Evolutionary conservation across 2,329 filamentous ascomycete genomes (phyloP).

Genomic region (Lachnellula hyalina): DNA sequence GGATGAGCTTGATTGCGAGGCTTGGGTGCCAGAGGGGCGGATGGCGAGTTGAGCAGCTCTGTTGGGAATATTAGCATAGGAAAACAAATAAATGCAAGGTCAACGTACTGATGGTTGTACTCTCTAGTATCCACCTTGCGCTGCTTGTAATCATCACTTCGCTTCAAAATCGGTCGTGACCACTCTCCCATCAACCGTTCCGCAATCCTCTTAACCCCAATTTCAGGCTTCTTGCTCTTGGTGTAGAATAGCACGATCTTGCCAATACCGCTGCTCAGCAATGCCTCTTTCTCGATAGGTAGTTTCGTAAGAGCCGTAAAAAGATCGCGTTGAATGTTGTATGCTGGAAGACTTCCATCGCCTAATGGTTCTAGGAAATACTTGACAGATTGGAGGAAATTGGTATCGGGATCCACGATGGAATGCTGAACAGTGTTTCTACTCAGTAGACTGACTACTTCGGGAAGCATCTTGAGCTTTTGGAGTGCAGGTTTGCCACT

Average conservation of each 20-base stretch:
- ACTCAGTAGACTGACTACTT: slow-evolving; percentile 83
- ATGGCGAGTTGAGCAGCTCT: slow-evolving; percentile 32
- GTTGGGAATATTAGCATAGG: slow-evolving; percentile 9
- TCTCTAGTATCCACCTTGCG: slow-evolving; percentile 60
- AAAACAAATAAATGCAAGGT: background rate
- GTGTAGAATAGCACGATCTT: slow-evolving; percentile 98
- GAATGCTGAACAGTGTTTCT: slow-evolving; percentile 80
- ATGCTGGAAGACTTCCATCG: slow-evolving; percentile 89
- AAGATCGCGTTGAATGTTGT: slow-evolving; percentile 94
- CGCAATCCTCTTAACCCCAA: slow-evolving; percentile 86
- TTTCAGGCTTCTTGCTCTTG: slow-evolving; percentile 84
- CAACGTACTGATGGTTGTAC: slow-evolving; percentile 56
- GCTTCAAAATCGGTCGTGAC: slow-evolving; percentile 90
- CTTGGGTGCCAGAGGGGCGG: slow-evolving; percentile 27
- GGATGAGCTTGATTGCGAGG: slow-evolving; percentile 24
- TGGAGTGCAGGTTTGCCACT: slow-evolving; percentile 77
- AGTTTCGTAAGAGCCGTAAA: slow-evolving; percentile 75
- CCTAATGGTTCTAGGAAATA: slow-evolving; percentile 96
- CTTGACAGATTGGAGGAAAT: slow-evolving; percentile 88
- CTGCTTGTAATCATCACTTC: slow-evolving; percentile 93
- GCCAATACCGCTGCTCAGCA: slow-evolving; percentile 88
- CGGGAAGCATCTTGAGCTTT: slow-evolving; percentile 89
- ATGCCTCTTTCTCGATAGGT: slow-evolving; percentile 83
- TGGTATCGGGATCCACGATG: slow-evolving; percentile 89
- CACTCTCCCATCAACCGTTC: slow-evolving; percentile 91